These are phyloP conservation scores for Clavispora santaluciae DNA, from an alignment of 805 yeast species.

Conservation along the genomic window DNA sequence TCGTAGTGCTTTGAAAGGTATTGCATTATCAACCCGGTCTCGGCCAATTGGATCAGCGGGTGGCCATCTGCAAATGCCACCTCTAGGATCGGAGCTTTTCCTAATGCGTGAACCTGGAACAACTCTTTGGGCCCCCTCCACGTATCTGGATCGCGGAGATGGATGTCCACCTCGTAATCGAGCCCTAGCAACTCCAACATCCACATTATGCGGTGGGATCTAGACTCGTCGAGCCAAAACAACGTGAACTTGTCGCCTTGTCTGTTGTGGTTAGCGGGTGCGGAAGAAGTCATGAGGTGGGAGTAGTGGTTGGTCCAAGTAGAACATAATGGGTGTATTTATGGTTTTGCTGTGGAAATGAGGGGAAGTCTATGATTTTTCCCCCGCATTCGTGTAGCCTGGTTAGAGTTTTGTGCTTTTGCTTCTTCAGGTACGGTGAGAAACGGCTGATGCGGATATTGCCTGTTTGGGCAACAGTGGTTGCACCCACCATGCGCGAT, in stretches of 20 bases:
- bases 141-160: slow-evolving; percentile 43
- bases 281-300: background rate
- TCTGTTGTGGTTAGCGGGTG: background rate
- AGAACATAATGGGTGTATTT: too few relatives aligned
- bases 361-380: too few relatives aligned
- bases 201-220: slow-evolving; percentile 62
- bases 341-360: background rate
- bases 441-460: background rate
- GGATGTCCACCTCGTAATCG: slow-evolving; percentile 50
- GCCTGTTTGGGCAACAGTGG: background rate
- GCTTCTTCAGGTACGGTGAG: background rate
- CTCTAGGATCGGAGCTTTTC: slow-evolving; percentile 60
- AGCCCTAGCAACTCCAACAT: slow-evolving; percentile 55
- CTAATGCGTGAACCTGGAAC: slow-evolving; percentile 53
- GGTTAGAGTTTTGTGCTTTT: background rate
- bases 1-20: slow-evolving; percentile 51
- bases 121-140: slow-evolving; percentile 40
- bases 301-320: too few relatives aligned
- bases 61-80: slow-evolving; percentile 28
- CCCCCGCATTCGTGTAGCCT: background rate
- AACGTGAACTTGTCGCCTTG: slow-evolving; percentile 13
- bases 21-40: slow-evolving; percentile 56
- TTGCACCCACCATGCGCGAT: background rate
- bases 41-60: slow-evolving; percentile 41
- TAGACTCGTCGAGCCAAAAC: slow-evolving; percentile 45